phyloP scores from a whole-genome alignment of 2,329 filamentous ascomycete species.

The Monilinia laxa region DNA sequence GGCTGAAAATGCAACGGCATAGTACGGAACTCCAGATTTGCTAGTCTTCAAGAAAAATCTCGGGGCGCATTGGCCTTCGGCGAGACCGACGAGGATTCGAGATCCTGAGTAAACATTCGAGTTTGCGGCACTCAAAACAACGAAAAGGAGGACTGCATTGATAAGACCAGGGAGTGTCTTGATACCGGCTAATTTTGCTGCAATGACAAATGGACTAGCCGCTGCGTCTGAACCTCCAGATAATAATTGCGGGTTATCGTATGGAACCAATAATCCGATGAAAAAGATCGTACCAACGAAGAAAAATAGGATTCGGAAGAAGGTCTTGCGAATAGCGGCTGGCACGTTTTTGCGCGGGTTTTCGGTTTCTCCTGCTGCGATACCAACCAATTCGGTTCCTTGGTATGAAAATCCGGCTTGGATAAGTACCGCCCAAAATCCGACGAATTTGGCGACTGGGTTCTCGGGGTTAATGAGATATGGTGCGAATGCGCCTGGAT shows the following conservation, averaged over 20 bases:
- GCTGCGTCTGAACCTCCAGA: slow-evolving; percentile 54
- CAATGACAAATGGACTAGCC: slow-evolving; percentile 57
- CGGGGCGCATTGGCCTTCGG: slow-evolving; percentile 56
- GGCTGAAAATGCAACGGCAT: slow-evolving; percentile 54
- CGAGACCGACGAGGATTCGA: slow-evolving; percentile 56
- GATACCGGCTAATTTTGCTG: slow-evolving; percentile 58
- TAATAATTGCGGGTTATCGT: slow-evolving; percentile 49
- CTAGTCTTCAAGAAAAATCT: slow-evolving; percentile 52
- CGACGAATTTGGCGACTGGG: slow-evolving; percentile 52
- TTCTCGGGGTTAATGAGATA: slow-evolving; percentile 54
- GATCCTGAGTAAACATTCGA: slow-evolving; percentile 58
- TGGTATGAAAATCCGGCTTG: slow-evolving; percentile 54
- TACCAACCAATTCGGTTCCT: slow-evolving; percentile 64
- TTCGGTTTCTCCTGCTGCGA: slow-evolving; percentile 65
- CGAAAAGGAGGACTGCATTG: slow-evolving; percentile 61
- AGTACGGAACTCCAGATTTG: slow-evolving; percentile 52
- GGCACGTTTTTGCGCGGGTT: slow-evolving; percentile 61
- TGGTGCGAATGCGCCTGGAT: slow-evolving; percentile 60
- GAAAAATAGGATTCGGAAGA: slow-evolving; percentile 54
- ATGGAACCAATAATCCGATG: slow-evolving; percentile 60
- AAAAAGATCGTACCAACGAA: slow-evolving; percentile 53
- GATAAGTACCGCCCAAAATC: slow-evolving; percentile 64
- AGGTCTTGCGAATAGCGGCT: slow-evolving; percentile 63
- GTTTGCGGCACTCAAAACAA: slow-evolving; percentile 58
- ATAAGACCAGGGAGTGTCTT: slow-evolving; percentile 56